These are phyloP conservation scores for Kwoniella sp. DNA, from an alignment of 768 basidiomycete genomes.

Conservation along the genomic window DNA sequence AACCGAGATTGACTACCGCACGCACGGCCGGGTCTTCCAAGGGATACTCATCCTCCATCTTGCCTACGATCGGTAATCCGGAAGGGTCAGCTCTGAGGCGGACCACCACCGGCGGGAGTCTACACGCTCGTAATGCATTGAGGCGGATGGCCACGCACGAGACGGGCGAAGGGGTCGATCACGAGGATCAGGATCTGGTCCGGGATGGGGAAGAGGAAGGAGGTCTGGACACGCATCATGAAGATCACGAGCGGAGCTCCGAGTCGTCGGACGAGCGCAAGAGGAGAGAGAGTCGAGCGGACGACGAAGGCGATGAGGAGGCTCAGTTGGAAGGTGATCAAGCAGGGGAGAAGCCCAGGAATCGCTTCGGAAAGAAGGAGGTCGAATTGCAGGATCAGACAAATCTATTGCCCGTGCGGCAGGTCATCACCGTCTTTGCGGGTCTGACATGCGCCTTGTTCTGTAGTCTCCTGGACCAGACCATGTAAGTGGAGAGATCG, in stretches of 20 bases:
- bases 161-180: conserved; percentile 24
- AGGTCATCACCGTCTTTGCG: conserved; percentile 61
- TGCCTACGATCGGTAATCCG: too few species aligned
- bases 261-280: conserved; percentile 9
- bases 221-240: conserved; percentile 22
- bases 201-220: not conserved
- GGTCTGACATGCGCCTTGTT: conserved; percentile 62
- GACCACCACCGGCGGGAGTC: conserved; percentile 2
- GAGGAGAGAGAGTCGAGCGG: conserved; percentile 4
- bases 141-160: conserved; percentile 43
- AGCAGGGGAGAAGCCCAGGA: conserved; percentile 5
- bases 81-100: too few species aligned
- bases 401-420: conserved; percentile 64
- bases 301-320: conserved; percentile 8
- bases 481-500: conserved; percentile 52
- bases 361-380: conserved; percentile 26
- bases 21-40: too few species aligned
- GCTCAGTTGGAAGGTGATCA: conserved; percentile 12
- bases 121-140: conserved; percentile 35
- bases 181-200: conserved; percentile 1
- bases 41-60: too few species aligned
- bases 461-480: conserved; percentile 64
- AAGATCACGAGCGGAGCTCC: conserved; percentile 12
- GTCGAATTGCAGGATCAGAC: conserved; percentile 65
- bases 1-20: too few species aligned